A percentile compares a stretch with the other conserved stretches of the same genome.
Conservation (phyloP, 306 rosid species). For the Quercus berberidifolia region DNA sequence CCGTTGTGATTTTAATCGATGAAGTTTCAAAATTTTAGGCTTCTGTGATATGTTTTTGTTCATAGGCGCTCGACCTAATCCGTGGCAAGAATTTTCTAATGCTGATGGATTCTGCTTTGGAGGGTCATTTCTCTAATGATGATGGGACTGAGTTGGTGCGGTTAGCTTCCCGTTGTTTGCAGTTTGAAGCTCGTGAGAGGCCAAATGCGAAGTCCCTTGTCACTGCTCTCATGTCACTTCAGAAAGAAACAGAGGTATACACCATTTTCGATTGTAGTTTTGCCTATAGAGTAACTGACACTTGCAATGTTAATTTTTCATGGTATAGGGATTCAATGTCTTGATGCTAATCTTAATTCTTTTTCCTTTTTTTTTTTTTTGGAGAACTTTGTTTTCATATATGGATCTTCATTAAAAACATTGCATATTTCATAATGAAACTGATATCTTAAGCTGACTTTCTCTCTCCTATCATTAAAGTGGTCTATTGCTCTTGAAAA, state of each 20-base stretch:
- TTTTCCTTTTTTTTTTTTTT: background rate
- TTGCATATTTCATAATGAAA: background rate
- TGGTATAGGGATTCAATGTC: background rate
- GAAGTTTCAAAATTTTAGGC: background rate
- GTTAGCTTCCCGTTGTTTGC: conserved; percentile 91
- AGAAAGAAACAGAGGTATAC: conserved; percentile 86
- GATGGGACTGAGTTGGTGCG: conserved; percentile 95
- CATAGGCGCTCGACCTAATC: conserved; percentile 89
- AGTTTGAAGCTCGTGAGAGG: conserved; percentile 95
- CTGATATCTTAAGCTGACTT: background rate
- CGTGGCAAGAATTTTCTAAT: conserved; percentile 88
- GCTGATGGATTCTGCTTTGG: conserved; percentile 96
- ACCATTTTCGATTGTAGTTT: background rate
- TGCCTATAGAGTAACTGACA: background rate
- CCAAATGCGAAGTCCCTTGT: conserved; percentile 92
- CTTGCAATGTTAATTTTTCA: background rate
- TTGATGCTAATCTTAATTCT: background rate
- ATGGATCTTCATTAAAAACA: background rate
- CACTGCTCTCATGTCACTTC: conserved; percentile 71
- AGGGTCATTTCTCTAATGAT: conserved; percentile 92
- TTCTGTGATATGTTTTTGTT: background rate
- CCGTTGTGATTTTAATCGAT: background rate
- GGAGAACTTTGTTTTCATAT: too few relatives aligned
- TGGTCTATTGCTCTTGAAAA: background rate
- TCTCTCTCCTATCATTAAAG: background rate